Conservation (phyloP, 306 rosid species). For the Cicer judaicum region DNA sequence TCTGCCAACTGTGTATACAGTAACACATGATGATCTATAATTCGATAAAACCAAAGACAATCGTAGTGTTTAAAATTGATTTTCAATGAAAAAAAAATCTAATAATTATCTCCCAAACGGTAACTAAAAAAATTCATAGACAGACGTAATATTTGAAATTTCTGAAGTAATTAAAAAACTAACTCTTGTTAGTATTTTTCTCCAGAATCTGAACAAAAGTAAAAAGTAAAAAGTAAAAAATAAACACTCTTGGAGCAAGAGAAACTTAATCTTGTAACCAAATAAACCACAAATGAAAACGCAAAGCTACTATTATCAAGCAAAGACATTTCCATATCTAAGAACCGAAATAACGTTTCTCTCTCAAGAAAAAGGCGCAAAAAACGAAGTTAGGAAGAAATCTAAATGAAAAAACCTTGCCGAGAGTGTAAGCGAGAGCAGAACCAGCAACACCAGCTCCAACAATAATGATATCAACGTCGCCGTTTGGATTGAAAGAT, state of each 20-base stretch:
- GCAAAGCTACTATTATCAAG: not conserved
- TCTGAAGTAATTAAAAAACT: not conserved
- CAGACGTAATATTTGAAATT: not conserved
- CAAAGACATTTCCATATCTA: not conserved
- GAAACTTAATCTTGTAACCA: not conserved
- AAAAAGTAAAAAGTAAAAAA: not conserved
- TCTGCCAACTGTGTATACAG: conserved; percentile 10
- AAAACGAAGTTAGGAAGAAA: not conserved
- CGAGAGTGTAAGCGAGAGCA: conserved; percentile 95
- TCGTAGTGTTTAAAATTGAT: not conserved
- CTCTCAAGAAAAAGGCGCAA: not conserved
- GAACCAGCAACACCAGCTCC: conserved; percentile 98
- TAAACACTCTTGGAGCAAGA: conserved; percentile 13
- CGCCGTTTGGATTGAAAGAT: conserved; percentile 49
- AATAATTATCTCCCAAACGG: not conserved
- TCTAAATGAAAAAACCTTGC: conserved; percentile 57
- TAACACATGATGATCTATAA: not conserved
- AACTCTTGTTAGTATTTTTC: not conserved
- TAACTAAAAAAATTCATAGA: not conserved
- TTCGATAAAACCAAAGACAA: conserved; percentile 6
- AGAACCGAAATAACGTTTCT: not conserved
- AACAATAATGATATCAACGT: conserved; percentile 75
- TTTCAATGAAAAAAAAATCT: too few species aligned
- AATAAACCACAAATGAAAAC: conserved; percentile 1
- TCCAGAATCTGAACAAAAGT: conserved; percentile 14